A percentile compares a stretch with the other conserved stretches of the same genome.
phyloP scores from a whole-genome alignment of 2,329 filamentous ascomycete species.

The Pseudopyrenochaeta lycopersici region DNA sequence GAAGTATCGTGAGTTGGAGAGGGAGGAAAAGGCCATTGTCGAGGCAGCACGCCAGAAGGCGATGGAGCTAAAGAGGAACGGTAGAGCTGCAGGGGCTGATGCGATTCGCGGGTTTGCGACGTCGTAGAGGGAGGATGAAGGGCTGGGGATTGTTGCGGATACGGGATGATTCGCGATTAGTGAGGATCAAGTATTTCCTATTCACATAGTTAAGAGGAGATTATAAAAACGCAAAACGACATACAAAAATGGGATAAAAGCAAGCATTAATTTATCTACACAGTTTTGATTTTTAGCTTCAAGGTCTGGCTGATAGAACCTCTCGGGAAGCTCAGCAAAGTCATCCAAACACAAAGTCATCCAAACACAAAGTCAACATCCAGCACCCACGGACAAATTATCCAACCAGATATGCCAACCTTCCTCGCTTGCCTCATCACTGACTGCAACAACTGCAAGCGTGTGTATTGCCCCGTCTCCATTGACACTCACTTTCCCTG shows the following conservation, averaged over 20 bases:
- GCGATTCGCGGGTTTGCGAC: neutral
- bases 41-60: neutral
- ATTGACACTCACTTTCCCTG: conserved; percentile 6
- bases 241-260: no score
- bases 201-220: no score
- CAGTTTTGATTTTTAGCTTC: no score
- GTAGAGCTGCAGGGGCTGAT: neutral
- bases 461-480: conserved; percentile 12
- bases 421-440: conserved; percentile 16
- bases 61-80: neutral
- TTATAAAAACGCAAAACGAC: no score
- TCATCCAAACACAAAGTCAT: no score
- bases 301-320: no score
- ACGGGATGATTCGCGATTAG: neutral
- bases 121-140: neutral
- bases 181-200: no score
- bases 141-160: neutral
- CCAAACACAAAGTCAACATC: no score
- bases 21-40: neutral
- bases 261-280: no score
- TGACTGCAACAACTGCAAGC: conserved; percentile 19
- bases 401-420: conserved; percentile 24
- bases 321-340: no score
- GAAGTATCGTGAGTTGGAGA: neutral
- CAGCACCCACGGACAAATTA: conserved; percentile 19